Base-by-base conservation (phyloP, 495 filamentous ascomycete species). In the Penicilliopsis zonata region DNA sequence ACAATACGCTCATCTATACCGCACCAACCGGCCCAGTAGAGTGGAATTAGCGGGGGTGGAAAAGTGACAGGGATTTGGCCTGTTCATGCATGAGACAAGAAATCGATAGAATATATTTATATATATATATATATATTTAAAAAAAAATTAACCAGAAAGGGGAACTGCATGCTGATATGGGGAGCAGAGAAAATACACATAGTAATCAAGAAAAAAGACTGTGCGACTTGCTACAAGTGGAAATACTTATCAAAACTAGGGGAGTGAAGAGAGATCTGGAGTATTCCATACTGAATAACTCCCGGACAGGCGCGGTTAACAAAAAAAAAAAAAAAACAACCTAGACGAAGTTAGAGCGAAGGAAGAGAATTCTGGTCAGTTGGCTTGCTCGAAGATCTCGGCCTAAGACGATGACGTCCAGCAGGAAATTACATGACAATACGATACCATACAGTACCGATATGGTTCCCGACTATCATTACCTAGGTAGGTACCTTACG, bases 21-120 rank as follows among this genome's bases (percentile, higher is more conserved):
- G n/a, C n/a, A 29, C 35, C 34, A 26, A 32, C 25, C 39, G 42
- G 42, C 42, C 45, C 45, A 52, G 40, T 39, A 36, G 35, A 44
- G 38, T 44, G 51, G 51, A 47, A 47, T 34, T 41, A 41, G 47
- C 39, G 46, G 50, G 17, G 46, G 33, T 36, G 41, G 41, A 27
- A 36, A 19, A 37, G 37, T 19, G 16, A 43, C 36, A 42, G 33
- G 43, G 41, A 41, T 43, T 23, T 21, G 1, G 34, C 39, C 27
- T 42, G 41, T 27, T 12, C 25, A 27, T 5, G 10, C 25, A 12
- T 9, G 25, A 27, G n/a, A n/a, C n/a, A n/a, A n/a, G n/a, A n/a
- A n/a, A n/a, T n/a, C n/a, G n/a, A n/a, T n/a, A n/a, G n/a, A n/a
- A n/a, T n/a, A n/a, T n/a, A n/a, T n/a, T n/a, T n/a, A n/a, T n/a